Evolutionary conservation across 2,329 filamentous ascomycete species (phyloP).

Genomic region (Colletotrichum magnum): DNA sequence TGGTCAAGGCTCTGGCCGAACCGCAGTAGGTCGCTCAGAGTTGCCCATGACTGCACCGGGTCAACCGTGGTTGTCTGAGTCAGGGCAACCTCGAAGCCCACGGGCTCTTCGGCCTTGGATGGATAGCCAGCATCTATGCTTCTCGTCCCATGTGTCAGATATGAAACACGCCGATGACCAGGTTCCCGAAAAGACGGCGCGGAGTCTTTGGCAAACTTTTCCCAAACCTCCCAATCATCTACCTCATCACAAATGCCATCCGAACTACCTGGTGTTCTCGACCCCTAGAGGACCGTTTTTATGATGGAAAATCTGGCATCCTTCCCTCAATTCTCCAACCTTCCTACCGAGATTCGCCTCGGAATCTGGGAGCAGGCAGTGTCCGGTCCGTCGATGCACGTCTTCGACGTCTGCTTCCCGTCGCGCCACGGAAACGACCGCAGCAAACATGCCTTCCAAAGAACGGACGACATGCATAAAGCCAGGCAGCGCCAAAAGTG

Average conservation of each 20-base stretch:
- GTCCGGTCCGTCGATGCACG: conserved; percentile 44
- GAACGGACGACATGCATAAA: not conserved
- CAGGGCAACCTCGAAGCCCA: not conserved
- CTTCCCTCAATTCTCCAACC: conserved; percentile 24
- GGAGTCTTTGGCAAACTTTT: not conserved
- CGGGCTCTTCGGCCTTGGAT: not conserved
- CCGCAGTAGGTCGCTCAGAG: too few species aligned
- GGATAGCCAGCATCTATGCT: not conserved
- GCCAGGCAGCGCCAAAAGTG: not conserved
- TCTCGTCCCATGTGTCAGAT: conserved; percentile 1
- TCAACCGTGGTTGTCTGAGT: not conserved
- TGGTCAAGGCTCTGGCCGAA: too few species aligned
- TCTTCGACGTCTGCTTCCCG: conserved; percentile 48
- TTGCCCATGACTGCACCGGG: too few species aligned
- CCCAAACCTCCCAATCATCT: not conserved
- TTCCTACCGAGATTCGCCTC: conserved; percentile 25
- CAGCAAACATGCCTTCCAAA: conserved; percentile 9
- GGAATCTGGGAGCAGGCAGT: conserved; percentile 24
- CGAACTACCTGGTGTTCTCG: not conserved
- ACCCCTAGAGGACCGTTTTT: conserved; percentile 47
- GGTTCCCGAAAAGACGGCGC: too few species aligned
- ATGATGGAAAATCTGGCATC: conserved; percentile 7
- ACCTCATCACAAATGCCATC: conserved; percentile 1
- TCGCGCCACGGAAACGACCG: conserved; percentile 36
- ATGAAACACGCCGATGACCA: conserved; percentile 3